Conservation (phyloP, 2,329 filamentous ascomycete species). For the Fusarium domesticum region DNA sequence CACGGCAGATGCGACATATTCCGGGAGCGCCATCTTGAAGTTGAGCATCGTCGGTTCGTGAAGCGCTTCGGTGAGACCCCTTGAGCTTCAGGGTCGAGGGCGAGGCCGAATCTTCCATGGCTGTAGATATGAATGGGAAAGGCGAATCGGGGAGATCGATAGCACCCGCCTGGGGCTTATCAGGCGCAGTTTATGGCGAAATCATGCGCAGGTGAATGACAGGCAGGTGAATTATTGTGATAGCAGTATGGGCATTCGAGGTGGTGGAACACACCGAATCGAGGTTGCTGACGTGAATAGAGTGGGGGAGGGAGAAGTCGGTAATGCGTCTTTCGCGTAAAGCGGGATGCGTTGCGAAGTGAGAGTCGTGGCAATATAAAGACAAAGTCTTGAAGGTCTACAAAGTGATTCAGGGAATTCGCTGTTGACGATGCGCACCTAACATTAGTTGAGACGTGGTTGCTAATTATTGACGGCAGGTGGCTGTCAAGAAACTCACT, state of each 20-base stretch:
- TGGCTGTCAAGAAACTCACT: conserved; percentile 12
- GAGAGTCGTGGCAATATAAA: too few relatives aligned
- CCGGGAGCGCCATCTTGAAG: conserved; percentile 50
- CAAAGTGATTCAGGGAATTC: conserved; percentile 8
- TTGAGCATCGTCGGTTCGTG: conserved; percentile 29
- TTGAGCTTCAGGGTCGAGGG: conserved; percentile 22
- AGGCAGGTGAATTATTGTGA: conserved; percentile 11
- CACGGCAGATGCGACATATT: conserved; percentile 96
- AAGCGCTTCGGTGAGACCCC: conserved; percentile 23
- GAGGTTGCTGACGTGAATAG: neutral
- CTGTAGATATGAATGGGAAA: conserved; percentile 8
- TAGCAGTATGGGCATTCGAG: conserved; percentile 5
- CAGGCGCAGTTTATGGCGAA: conserved; percentile 8
- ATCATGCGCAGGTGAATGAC: conserved; percentile 21
- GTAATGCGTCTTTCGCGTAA: conserved; percentile 1
- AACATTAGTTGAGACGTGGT: conserved; percentile 25
- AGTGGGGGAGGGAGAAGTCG: neutral
- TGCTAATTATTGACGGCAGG: conserved; percentile 16
- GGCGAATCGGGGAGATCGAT: conserved; percentile 22
- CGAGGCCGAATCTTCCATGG: conserved; percentile 28
- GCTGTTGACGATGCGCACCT: too few relatives aligned
- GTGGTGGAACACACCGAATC: neutral
- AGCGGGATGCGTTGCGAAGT: too few relatives aligned
- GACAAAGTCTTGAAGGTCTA: conserved; percentile 1
- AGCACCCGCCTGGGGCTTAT: conserved; percentile 32